Evolutionary conservation across 2,329 filamentous ascomycete species (phyloP).

Genomic region (Neofusicoccum kwambonambiense): DNA sequence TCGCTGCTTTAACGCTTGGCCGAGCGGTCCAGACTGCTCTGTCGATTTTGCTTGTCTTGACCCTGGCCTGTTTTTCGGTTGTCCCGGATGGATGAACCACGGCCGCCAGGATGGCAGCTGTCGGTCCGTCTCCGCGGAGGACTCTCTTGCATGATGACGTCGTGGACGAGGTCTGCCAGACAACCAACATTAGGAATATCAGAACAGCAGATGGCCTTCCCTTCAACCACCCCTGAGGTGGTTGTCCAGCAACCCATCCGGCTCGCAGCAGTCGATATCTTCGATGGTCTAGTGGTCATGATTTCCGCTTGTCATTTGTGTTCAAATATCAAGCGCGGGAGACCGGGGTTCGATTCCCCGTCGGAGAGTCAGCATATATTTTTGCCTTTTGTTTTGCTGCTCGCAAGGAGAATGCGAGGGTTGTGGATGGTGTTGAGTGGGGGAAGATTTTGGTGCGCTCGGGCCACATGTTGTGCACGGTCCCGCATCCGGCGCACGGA

Average conservation of each 20-base stretch:
- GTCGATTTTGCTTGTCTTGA: neutral
- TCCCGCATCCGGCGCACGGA: neutral
- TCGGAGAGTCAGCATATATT: neutral
- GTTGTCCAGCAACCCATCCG: neutral
- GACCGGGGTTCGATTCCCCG: constrained; percentile 27
- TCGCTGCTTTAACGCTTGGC: neutral
- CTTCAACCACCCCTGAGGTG: neutral
- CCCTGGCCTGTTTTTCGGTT: neutral
- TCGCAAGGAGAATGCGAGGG: neutral
- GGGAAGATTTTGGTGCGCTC: neutral
- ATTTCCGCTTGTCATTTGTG: neutral
- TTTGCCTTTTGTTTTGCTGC: neutral
- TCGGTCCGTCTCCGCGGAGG: constrained; percentile 1
- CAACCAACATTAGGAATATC: neutral
- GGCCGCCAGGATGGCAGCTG: neutral
- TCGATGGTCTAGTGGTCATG: constrained; percentile 11
- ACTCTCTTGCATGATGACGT: neutral
- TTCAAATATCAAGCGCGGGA: constrained; percentile 24
- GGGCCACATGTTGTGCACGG: neutral
- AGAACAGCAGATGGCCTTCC: too few species aligned
- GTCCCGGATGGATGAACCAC: neutral
- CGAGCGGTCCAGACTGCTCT: constrained; percentile 2
- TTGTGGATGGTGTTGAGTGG: neutral
- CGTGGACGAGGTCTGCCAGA: too few species aligned
- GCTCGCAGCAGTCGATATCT: neutral